Percentiles rank a stretch among this genome's conserved stretches.
phyloP scores from a whole-genome alignment of 1,139 yeast species.

The Arxiozyma bovina region DNA sequence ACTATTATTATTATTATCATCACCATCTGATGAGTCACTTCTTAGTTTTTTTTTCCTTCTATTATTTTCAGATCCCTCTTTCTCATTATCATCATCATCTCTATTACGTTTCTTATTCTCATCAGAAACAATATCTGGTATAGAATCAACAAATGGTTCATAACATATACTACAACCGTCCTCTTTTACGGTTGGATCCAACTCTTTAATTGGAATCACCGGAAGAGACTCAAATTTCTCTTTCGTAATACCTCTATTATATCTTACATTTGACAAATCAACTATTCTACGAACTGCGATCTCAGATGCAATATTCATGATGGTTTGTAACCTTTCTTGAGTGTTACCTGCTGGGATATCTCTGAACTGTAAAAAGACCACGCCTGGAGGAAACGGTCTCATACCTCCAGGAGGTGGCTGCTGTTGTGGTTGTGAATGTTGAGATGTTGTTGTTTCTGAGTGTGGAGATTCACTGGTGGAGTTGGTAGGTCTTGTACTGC shows the following conservation, averaged over 20 bases:
- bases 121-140: slow-evolving; percentile 3
- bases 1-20: background rate
- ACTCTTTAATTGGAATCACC: slow-evolving; percentile 21
- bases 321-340: slow-evolving; percentile 36
- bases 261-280: slow-evolving; percentile 14
- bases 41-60: background rate
- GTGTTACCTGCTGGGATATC: slow-evolving; percentile 40
- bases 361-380: slow-evolving; percentile 45
- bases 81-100: slow-evolving; percentile 19
- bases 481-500: slow-evolving; percentile 1
- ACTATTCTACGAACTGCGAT: slow-evolving; percentile 23
- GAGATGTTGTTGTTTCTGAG: background rate
- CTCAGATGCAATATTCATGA: slow-evolving; percentile 54
- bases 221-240: slow-evolving; percentile 46
- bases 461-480: background rate
- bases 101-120: slow-evolving; percentile 14
- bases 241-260: slow-evolving; percentile 42
- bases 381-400: slow-evolving; percentile 15
- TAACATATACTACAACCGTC: slow-evolving; percentile 61
- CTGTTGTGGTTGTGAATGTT: background rate
- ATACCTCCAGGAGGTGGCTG: slow-evolving; percentile 13
- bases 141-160: slow-evolving; percentile 40
- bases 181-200: slow-evolving; percentile 28
- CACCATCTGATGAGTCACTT: background rate
- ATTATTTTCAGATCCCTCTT: slow-evolving; percentile 1